Base-by-base conservation (phyloP, 1,284 basidiomycete species). In the Moesziomyces antarcticus region DNA sequence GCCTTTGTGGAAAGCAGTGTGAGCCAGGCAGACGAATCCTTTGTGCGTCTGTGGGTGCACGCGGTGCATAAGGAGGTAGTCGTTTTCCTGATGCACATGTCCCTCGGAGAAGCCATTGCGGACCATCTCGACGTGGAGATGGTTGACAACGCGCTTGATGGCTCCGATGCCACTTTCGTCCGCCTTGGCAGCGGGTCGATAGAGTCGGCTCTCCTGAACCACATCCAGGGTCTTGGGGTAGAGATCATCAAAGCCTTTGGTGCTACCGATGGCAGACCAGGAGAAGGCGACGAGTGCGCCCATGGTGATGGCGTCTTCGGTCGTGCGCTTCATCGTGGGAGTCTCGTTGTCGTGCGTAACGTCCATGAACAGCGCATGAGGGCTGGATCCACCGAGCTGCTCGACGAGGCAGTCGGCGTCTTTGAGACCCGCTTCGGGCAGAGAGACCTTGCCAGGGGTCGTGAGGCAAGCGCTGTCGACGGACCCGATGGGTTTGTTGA, bases 371-470 rank as follows among this genome's bases (percentile, higher is more conserved):
- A 81, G 75, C 2, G 80, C 80, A 43, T 81, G 79, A 25, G 80
- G 80, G 20, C 54, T 68, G 16, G 78, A 80, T 11, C 80, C 80
- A 21, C 52, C 55, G 4, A 79, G 69, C 41, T 77, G 78, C 47
- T 73, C 55, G 35, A 81, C 56, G 22, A 65, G 68, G 48, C 70
- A 73, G 24, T 66, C 58, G 24, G 60, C 57, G 14, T 65, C 61
- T 30, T 65, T 54, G 24, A 73, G 48, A 25, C 52, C 48, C 13
- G 60, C 70, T 40, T 65, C 78, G 21, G 77, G 71, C 27, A 80
- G 24, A 16, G 45, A 50, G 86, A 84, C 91, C 92, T 84, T 97
- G 24, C 42, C 65, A 14, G 62, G 51, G 2, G 56, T 66, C 10
- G 71, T 71, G 27, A 80, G 64, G 37, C 78, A 80, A 24, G 69